These are phyloP conservation scores for Pseudonitzschia delicatissima DNA, from an alignment of 108 stramenopile genomes.

Conservation along the genomic window DNA sequence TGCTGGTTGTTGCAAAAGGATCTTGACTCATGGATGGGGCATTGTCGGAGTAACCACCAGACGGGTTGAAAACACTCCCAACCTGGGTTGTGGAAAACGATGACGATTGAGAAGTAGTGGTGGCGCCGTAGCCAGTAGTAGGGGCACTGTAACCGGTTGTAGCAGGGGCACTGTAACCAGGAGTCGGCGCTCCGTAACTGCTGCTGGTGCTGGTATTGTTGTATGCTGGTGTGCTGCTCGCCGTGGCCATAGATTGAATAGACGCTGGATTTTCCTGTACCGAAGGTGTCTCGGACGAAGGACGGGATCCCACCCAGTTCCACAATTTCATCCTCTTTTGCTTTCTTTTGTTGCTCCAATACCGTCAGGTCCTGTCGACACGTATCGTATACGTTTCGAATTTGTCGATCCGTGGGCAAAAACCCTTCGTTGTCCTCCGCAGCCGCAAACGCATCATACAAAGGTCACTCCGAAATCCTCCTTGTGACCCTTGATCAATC, in stretches of 20 bases:
- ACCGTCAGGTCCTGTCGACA: conserved; percentile 54
- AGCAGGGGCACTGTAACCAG: no score
- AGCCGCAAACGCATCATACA: conserved; percentile 53
- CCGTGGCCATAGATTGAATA: no score
- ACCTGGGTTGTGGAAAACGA: conserved; percentile 2
- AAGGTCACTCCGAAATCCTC: conserved; percentile 68
- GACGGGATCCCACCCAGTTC: conserved; percentile 14
- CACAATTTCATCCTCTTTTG: conserved; percentile 24
- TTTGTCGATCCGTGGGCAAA: conserved; percentile 76
- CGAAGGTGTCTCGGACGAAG: background rate
- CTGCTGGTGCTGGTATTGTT: no score
- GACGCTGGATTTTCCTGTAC: conserved; percentile 4
- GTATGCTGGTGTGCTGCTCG: no score
- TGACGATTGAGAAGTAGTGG: background rate
- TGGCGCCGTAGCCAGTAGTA: background rate
- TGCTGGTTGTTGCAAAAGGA: background rate
- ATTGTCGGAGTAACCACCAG: background rate
- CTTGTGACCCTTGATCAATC: conserved; percentile 63
- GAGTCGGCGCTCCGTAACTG: no score
- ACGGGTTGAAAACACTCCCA: background rate
- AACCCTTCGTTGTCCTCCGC: conserved; percentile 76
- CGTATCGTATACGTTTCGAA: conserved; percentile 70
- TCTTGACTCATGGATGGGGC: no score
- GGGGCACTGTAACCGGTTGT: background rate
- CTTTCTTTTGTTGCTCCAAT: conserved; percentile 36